Percentiles rank a stretch among this genome's conserved stretches.
Conservation (phyloP, 495 filamentous ascomycete species). For the Hyphodiscus hymeniophilus region DNA sequence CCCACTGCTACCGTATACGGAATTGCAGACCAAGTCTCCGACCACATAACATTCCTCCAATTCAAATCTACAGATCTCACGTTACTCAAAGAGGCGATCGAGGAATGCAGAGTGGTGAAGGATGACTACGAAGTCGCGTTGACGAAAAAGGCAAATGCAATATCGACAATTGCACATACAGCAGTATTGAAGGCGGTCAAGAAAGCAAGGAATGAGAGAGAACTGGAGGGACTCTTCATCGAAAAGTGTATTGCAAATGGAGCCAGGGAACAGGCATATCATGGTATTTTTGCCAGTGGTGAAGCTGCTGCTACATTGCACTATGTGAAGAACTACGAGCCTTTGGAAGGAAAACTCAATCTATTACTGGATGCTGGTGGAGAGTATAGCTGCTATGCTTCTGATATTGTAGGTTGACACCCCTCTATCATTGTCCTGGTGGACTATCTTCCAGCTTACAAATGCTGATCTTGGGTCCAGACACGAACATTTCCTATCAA, state of each 20-base stretch:
- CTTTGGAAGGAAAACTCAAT: slow-evolving; percentile 58
- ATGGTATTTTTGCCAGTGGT: slow-evolving; percentile 72
- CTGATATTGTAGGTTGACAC: slow-evolving; percentile 55
- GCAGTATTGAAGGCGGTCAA: slow-evolving; percentile 59
- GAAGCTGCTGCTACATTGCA: slow-evolving; percentile 76
- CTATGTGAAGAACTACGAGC: slow-evolving; percentile 71
- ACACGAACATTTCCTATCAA: slow-evolving; percentile 82
- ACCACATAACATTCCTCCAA: slow-evolving; percentile 52
- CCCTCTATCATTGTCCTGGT: not conserved
- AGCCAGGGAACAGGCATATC: slow-evolving; percentile 73
- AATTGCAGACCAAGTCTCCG: slow-evolving; percentile 63
- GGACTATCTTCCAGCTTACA: not conserved
- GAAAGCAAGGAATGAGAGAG: slow-evolving; percentile 64
- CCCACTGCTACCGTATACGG: slow-evolving; percentile 51
- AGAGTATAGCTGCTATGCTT: slow-evolving; percentile 73
- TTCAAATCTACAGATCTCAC: slow-evolving; percentile 54
- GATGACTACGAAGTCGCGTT: slow-evolving; percentile 79
- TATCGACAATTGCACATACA: slow-evolving; percentile 69
- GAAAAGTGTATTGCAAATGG: slow-evolving; percentile 66
- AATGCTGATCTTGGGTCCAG: slow-evolving; percentile 17
- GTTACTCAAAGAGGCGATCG: slow-evolving; percentile 66
- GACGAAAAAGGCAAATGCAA: slow-evolving; percentile 71
- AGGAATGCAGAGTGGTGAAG: slow-evolving; percentile 70
- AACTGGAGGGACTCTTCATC: slow-evolving; percentile 73
- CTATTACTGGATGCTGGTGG: slow-evolving; percentile 78